phyloP scores from a whole-genome alignment of 1,284 basidiomycete species.

The Calocybe gambosa region DNA sequence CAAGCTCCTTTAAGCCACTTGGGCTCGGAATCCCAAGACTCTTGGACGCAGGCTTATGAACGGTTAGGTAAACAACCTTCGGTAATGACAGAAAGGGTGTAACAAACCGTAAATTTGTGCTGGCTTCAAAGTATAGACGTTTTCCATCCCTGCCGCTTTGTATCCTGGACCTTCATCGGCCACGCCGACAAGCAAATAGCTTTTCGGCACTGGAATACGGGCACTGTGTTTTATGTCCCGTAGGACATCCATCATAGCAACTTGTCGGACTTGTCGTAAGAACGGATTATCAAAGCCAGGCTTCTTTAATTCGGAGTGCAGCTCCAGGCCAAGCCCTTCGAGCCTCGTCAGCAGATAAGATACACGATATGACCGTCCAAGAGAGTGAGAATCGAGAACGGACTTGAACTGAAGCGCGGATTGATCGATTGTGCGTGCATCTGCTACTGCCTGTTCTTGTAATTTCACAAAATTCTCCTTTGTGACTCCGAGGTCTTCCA shows the following conservation, averaged over 20 bases:
- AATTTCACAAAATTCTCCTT: constrained; percentile 49
- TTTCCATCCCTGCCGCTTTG: constrained; percentile 35
- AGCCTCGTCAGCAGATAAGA: constrained; percentile 45
- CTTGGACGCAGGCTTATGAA: constrained; percentile 48
- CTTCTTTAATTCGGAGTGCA: constrained; percentile 31
- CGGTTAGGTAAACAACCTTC: too few relatives aligned
- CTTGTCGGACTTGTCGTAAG: constrained; percentile 46
- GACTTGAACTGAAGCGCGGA: constrained; percentile 39
- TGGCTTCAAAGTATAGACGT: constrained; percentile 47
- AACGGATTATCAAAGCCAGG: constrained; percentile 49
- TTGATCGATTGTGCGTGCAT: constrained; percentile 50
- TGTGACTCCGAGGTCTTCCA: constrained; percentile 59
- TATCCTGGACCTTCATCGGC: constrained; percentile 72
- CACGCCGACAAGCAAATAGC: constrained; percentile 67
- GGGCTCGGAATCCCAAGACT: constrained; percentile 37
- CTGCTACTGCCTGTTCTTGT: constrained; percentile 47
- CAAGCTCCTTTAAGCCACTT: constrained; percentile 50
- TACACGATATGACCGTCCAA: constrained; percentile 50
- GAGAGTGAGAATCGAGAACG: constrained; percentile 41
- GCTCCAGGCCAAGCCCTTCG: constrained; percentile 39
- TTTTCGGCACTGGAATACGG: constrained; percentile 61
- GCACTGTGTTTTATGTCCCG: constrained; percentile 69
- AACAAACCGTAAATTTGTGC: constrained; percentile 56
- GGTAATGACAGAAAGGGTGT: constrained; percentile 12
- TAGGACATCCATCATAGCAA: constrained; percentile 55